phyloP scores from a whole-genome alignment of 306 rosid species.

The Acacia confusa region DNA sequence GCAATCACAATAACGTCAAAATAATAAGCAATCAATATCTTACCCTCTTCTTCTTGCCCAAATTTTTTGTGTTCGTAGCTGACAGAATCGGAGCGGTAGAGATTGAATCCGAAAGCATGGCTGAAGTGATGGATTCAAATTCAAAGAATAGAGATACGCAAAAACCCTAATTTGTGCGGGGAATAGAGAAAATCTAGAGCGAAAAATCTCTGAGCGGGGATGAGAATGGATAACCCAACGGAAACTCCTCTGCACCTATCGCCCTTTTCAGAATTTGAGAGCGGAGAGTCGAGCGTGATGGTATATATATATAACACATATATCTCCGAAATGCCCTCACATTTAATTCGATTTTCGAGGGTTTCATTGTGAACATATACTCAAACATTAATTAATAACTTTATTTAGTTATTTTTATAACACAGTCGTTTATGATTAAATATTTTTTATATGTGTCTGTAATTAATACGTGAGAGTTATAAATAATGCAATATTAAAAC shows the following conservation, averaged over 20 bases:
- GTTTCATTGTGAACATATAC: not conserved
- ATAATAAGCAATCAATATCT: not conserved
- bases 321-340: constrained; percentile 37
- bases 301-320: constrained; percentile 22
- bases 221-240: constrained; percentile 58
- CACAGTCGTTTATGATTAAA: too few species aligned
- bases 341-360: constrained; percentile 6
- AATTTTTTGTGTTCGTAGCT: constrained; percentile 63
- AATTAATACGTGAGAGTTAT: too few species aligned
- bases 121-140: constrained; percentile 40
- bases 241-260: constrained; percentile 71
- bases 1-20: not conserved
- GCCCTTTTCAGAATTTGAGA: constrained; percentile 28
- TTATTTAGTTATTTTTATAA: too few species aligned
- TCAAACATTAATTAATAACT: too few species aligned
- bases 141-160: constrained; percentile 32
- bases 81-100: constrained; percentile 64
- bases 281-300: constrained; percentile 24
- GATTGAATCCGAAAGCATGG: constrained; percentile 85
- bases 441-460: too few species aligned
- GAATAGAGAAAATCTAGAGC: constrained; percentile 42
- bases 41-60: constrained; percentile 95
- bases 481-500: too few species aligned
- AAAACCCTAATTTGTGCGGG: constrained; percentile 60
- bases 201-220: constrained; percentile 27